Evolutionary conservation across 1,139 yeast species (phyloP).

Genomic region (Saccharomyces hybrid): DNA sequence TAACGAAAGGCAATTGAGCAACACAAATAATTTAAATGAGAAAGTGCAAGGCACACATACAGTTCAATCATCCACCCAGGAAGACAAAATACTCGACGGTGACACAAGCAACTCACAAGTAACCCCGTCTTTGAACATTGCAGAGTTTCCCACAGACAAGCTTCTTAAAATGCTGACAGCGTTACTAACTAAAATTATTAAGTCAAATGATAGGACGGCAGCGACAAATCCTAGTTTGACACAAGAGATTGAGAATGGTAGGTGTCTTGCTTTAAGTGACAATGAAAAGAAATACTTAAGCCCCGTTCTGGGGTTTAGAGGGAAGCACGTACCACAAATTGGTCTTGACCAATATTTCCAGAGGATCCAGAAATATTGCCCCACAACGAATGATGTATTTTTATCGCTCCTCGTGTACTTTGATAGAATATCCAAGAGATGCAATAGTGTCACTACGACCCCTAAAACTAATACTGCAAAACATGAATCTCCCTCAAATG

Average conservation of each 20-base stretch:
- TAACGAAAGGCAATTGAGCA: not conserved
- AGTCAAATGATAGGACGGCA: constrained; percentile 59
- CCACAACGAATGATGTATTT: constrained; percentile 94
- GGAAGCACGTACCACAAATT: constrained; percentile 92
- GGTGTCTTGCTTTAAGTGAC: not conserved
- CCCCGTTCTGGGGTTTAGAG: constrained; percentile 79
- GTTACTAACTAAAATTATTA: constrained; percentile 73
- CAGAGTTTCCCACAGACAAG: constrained; percentile 75
- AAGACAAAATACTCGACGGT: not conserved
- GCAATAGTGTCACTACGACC: constrained; percentile 37
- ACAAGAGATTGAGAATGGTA: not conserved
- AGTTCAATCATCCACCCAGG: not conserved
- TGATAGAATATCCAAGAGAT: constrained; percentile 87
- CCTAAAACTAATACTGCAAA: not conserved
- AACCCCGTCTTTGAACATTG: constrained; percentile 49
- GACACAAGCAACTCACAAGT: not conserved
- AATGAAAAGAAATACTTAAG: constrained; percentile 11
- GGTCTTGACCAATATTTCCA: constrained; percentile 82
- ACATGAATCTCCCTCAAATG: not conserved
- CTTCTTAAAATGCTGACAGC: constrained; percentile 78
- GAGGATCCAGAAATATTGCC: constrained; percentile 91
- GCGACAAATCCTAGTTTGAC: not conserved
- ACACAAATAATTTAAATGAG: not conserved
- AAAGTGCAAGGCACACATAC: not conserved
- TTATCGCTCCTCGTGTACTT: constrained; percentile 83